phyloP scores from a whole-genome alignment of 176 grass and related monocot genomes.

The Phragmites australis region DNA sequence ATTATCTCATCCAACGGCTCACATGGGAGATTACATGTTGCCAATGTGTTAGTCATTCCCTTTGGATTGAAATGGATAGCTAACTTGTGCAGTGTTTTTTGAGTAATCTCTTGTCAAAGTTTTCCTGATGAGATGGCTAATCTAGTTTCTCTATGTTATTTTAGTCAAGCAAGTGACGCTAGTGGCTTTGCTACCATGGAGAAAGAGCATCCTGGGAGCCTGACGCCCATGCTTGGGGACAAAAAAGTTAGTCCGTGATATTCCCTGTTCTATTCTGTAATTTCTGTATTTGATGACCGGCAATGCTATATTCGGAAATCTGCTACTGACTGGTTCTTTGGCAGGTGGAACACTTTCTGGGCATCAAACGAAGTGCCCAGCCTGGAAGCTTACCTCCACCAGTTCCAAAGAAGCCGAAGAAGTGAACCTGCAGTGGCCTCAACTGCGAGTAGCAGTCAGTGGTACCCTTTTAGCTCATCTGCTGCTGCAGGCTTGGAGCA shows the following conservation, averaged over 20 bases:
- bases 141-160: constrained; percentile 38
- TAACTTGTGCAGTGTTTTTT: neutral
- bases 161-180: constrained; percentile 61
- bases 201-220: constrained; percentile 60
- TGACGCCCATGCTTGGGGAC: constrained; percentile 83
- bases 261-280: constrained; percentile 29
- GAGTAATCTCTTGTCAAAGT: neutral
- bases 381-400: constrained; percentile 63
- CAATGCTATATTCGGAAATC: constrained; percentile 12
- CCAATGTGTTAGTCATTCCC: neutral
- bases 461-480: constrained; percentile 32
- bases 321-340: constrained; percentile 18
- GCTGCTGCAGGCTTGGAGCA: constrained; percentile 18
- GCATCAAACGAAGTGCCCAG: constrained; percentile 71
- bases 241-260: constrained; percentile 61
- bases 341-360: constrained; percentile 74
- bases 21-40: neutral
- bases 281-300: constrained; percentile 15
- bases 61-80: neutral
- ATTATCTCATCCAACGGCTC: neutral
- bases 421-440: constrained; percentile 44
- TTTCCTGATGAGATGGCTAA: constrained; percentile 32
- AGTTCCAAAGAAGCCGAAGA: constrained; percentile 65
- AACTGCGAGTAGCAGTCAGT: constrained; percentile 33
- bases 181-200: constrained; percentile 75